Evolutionary conservation across 139 green algal species (phyloP).

Genomic region (Choricystis sp.): DNA sequence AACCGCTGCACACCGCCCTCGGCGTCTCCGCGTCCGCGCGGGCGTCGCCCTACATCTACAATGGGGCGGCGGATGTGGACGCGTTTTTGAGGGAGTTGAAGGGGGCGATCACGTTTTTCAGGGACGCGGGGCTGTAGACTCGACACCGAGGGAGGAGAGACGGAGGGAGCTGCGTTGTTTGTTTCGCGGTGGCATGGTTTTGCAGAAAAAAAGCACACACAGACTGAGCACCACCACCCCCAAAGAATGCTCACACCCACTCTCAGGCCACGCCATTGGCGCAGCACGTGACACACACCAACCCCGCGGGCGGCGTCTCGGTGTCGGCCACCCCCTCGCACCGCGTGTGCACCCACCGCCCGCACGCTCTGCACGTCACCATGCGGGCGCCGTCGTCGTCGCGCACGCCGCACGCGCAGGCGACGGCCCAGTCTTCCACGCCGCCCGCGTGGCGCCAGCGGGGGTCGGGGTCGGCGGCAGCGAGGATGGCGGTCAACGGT

Average conservation of each 20-base stretch:
- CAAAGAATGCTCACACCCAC: too few relatives aligned
- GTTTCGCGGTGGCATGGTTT: too few relatives aligned
- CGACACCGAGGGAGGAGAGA: too few relatives aligned
- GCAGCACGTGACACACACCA: not conserved
- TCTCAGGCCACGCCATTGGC: too few relatives aligned
- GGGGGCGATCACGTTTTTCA: constrained; percentile 80
- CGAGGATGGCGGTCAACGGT: too few relatives aligned
- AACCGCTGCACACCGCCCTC: constrained; percentile 80
- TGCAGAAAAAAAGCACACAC: too few relatives aligned
- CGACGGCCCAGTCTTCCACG: constrained; percentile 74
- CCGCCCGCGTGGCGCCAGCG: constrained; percentile 49
- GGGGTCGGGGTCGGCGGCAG: constrained; percentile 18
- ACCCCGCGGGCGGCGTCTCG: not conserved
- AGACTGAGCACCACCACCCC: too few relatives aligned
- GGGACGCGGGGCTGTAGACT: constrained; percentile 6
- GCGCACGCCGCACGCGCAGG: constrained; percentile 50
- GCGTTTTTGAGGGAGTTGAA: constrained; percentile 62
- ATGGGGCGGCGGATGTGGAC: constrained; percentile 80
- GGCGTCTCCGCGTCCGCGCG: constrained; percentile 63
- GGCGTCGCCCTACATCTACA: constrained; percentile 91
- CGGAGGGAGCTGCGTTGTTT: not conserved
- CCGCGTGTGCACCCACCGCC: constrained; percentile 6
- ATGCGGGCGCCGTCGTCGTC: constrained; percentile 95
- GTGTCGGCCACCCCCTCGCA: constrained; percentile 6
- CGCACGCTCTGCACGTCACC: constrained; percentile 79